A percentile compares a stretch with the other conserved stretches of the same genome.
Evolutionary conservation across 164 flowering plant genomes (phyloP).

Genomic region (Echeveria elegans): DNA sequence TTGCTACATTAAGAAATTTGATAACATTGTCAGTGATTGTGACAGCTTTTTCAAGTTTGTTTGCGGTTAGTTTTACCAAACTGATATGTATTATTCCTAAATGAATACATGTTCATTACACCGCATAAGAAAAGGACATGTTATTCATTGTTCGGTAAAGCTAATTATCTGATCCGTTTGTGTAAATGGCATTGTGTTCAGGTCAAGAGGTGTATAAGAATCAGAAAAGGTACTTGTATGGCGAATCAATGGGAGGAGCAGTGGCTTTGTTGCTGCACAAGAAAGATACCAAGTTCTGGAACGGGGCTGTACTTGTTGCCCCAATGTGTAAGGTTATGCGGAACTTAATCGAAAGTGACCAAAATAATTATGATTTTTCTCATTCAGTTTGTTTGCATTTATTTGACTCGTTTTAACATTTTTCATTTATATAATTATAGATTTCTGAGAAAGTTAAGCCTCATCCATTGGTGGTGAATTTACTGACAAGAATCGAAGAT

Average conservation of each 20-base stretch:
- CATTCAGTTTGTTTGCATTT: not conserved
- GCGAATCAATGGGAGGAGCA: conserved; percentile 97
- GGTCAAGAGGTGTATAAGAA: conserved; percentile 48
- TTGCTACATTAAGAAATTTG: conserved; percentile 86
- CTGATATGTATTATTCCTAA: not conserved
- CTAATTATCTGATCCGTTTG: not conserved
- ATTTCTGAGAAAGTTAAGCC: conserved; percentile 98
- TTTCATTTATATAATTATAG: conserved; percentile 22
- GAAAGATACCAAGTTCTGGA: conserved; percentile 69
- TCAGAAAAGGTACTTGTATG: conserved; percentile 67
- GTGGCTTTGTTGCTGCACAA: conserved; percentile 73
- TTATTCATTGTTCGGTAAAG: not conserved
- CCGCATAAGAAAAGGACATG: too few species aligned
- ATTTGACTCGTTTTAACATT: too few species aligned
- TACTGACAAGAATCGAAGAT: conserved; percentile 74
- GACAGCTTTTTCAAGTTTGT: conserved; percentile 59
- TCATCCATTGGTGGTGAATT: conserved; percentile 66
- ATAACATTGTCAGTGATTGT: conserved; percentile 69
- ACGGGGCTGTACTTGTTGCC: conserved; percentile 83
- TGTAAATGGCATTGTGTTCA: conserved; percentile 13
- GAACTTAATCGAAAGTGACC: not conserved
- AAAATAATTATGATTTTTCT: not conserved
- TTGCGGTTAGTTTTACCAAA: conserved; percentile 41
- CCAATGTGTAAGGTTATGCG: conserved; percentile 89
- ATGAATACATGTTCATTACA: not conserved